Evolutionary conservation across 2,329 filamentous ascomycete species (phyloP), one percentile per base, ranked within the genome.

Genomic region (Malbranchea cinnamomea): DNA sequence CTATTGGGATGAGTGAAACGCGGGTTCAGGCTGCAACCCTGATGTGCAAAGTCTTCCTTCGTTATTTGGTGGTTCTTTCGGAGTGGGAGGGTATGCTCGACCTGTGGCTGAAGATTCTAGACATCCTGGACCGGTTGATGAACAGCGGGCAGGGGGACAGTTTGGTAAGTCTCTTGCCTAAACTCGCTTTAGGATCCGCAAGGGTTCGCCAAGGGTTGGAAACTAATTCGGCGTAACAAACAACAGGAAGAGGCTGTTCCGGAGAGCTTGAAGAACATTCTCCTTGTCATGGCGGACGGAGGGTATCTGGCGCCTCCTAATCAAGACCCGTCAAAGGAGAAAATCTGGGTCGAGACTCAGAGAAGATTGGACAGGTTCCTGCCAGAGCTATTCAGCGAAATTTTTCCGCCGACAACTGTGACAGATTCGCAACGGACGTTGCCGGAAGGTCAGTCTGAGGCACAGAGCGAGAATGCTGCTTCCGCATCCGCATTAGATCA

Each of bases 91-190:
- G 82, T 12, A 83, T 95, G 73, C 60, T 92, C 22, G 81, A 89
- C 48, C 65, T 95, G 7, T 98, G 89, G 89, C 60, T 89, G 26
- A 78, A 78, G 52, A 92, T 95, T 32, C 70, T 95, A 40, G 83
- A 85, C 43, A 81, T 94, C 31, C 84, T 98, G 71, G 89, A 98
- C 52, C 74, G 89, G 14, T 67, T 98, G 40, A 91, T 94, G 75
- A 93, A 94, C 47, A 89, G 81, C 46, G 87, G 87, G 1, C 84
- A 93, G 53, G 82, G 82, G 14, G 84, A 92, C 47, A 87, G 78
- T 45, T 58, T 92, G 49, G 80, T 85, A 69, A 58, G 76, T 65
- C 24, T 14, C 23, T 29, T 23, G 9, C 26, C 25, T 26, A 37
- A 39, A 14, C 22, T 17, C 12, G 23, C 5, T 11, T 9, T 17